Evolutionary conservation across 441 rosid genomes (phyloP).

Genomic region (Eutrema salsugineum): DNA sequence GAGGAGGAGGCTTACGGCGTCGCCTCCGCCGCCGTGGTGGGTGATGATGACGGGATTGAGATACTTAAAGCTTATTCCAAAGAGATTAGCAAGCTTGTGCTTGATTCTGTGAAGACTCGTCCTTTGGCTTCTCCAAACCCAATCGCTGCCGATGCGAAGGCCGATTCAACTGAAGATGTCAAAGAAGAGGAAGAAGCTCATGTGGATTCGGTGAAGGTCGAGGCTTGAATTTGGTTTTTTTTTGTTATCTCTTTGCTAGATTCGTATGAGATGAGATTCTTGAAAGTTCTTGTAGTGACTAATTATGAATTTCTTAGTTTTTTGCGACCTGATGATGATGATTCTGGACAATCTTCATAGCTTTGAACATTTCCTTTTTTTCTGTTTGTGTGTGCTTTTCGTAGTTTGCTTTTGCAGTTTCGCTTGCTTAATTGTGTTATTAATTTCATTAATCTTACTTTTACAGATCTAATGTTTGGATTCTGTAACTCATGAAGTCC

Average conservation of each 20-base stretch:
- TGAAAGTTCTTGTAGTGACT: background rate
- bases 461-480: too few relatives aligned
- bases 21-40: slow-evolving; percentile 33
- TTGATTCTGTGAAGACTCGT: slow-evolving; percentile 58
- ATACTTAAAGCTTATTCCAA: slow-evolving; percentile 66
- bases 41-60: slow-evolving; percentile 68
- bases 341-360: too few relatives aligned
- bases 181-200: background rate
- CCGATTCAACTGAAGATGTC: background rate
- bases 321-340: too few relatives aligned
- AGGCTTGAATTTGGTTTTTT: background rate
- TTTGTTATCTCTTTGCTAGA: background rate
- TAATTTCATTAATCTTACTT: too few relatives aligned
- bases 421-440: too few relatives aligned
- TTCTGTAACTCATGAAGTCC: too few relatives aligned
- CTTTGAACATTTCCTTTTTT: too few relatives aligned
- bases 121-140: background rate
- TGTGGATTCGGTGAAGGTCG: background rate
- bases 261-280: background rate
- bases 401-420: too few relatives aligned
- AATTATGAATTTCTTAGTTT: background rate
- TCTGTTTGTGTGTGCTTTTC: too few relatives aligned
- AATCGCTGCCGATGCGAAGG: background rate
- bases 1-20: slow-evolving; percentile 67
- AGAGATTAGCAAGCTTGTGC: slow-evolving; percentile 82